These are phyloP conservation scores for maize (Zea mays) DNA, from an alignment of 176 grass and related monocot species.

Conservation along the genomic window DNA sequence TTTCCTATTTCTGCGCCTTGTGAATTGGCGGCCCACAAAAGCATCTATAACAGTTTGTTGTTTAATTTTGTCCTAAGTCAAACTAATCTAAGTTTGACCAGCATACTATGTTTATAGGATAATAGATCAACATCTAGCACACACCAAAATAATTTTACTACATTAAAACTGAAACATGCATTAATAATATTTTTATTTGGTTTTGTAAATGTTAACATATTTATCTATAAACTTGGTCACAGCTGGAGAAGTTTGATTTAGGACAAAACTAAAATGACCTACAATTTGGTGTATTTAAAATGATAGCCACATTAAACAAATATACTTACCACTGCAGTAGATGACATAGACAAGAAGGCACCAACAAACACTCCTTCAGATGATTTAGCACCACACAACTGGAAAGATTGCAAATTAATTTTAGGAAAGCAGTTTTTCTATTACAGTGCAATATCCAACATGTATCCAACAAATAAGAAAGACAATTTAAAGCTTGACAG, in stretches of 20 bases:
- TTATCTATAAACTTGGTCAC: background rate
- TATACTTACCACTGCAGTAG: conserved; percentile 93
- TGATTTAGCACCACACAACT: conserved; percentile 90
- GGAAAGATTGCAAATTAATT: conserved; percentile 32
- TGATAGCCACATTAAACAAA: conserved; percentile 24
- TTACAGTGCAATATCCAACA: conserved; percentile 25
- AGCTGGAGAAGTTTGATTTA: background rate
- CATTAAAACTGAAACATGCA: background rate
- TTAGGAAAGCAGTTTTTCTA: conserved; percentile 11
- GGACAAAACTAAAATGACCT: background rate
- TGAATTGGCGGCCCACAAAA: too few relatives aligned
- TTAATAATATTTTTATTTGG: background rate
- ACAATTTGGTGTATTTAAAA: background rate
- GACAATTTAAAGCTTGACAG: background rate
- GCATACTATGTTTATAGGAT: background rate
- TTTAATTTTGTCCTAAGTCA: background rate
- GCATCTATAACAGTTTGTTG: too few relatives aligned
- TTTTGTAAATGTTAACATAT: background rate
- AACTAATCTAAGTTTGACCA: background rate
- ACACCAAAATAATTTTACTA: background rate
- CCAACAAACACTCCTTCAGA: conserved; percentile 95
- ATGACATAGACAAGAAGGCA: conserved; percentile 98
- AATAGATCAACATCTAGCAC: background rate
- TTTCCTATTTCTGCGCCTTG: too few relatives aligned
- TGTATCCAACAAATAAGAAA: conserved; percentile 32